Base-by-base conservation (phyloP, 345 rosid genomes). In the Cardiospermum halicacabum region DNA sequence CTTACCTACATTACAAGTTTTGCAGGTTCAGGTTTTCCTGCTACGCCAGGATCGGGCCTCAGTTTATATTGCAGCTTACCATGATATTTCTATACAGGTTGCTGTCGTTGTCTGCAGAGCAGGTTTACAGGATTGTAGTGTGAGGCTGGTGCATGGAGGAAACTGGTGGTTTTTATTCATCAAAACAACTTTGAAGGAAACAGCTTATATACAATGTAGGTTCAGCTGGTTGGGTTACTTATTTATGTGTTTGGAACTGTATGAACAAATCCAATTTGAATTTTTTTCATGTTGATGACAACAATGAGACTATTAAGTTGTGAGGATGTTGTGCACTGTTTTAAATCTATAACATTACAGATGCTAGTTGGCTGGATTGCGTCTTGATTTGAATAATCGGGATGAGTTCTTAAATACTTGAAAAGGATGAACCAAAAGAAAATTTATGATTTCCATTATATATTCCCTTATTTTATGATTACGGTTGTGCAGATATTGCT, bases 11-110 rank as follows among this genome's bases (percentile, higher is more conserved):
- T 72, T 60, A 49, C 43, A 5, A 76, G 77, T 72, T 72, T 68
- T 76, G 76, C 80, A 76, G 80, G 80, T 72, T 76, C 77, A 64
- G 80, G 77, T 58, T 68, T 68, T 72, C 80, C 77, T 76, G 76
- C 80, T 75, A 61, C 68, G 64, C 69, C 71, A 75, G 74, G 72
- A 70, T 66, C 74, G 55, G 75, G 61, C 72, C 69, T 72, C 68
- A 47, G 32, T 64, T 32, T 72, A 39, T 72, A 60, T 45, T 71
- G 74, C 68, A 61, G 76, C 80, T 76, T 72, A 76, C 80, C 67
- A 28, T 71, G 70, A 65, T 72, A 64, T 76, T 76, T 76, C 58
- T 67, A 67, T 76, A 72, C 80, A 76, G 80, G 80, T 76, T 75
- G 68, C 63, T 63, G 72, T 71, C 61, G 69, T 71, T 47, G 37